Evolutionary conservation across 495 filamentous ascomycete genomes (phyloP), one percentile per base, ranked within the genome.

Genomic region (Hypoxylon crocopeplum): DNA sequence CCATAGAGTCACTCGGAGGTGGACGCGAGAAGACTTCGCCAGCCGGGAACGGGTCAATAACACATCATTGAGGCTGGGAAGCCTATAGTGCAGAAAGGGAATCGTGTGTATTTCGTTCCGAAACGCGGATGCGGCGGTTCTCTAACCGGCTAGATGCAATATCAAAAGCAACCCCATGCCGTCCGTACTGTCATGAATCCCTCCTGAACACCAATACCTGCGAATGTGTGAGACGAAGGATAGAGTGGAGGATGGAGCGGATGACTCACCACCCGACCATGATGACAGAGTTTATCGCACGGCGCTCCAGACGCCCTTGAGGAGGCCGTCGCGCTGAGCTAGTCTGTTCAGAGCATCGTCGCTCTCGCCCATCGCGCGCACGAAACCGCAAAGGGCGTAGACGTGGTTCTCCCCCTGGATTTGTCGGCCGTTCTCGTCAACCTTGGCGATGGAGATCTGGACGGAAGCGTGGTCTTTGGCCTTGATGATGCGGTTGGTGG

Each of bases 401-500:
- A 91, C 88, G 78, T 97, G 88, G 86, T 92, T 96, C 83, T 98
- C 94, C 71, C 92, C 91, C 61, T 91, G 94, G 84, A 97, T 91
- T 65, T 77, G 76, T 69, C 93, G 89, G 65, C 94, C 93, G 81
- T 90, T 93, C 85, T 99, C 94, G 78, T 97, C 94, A 66, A 98
- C 91, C 51, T 57, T 68, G 36, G 65, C 68, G 17, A 70, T 64
- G 21, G 88, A 88, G 76, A 96, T 89, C 82, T 97, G 89, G 67
- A 92, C 93, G 49, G 89, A 92, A 68, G 89, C 91, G 83, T 95
- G 91, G 81, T 95, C 94, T 81, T 97, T 97, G 82, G 94, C 90
- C 84, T 97, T 97, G 87, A 98, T 97, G 86, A 98, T 97, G 79
- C 90, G 87, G 88, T 90, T 90, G 77, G 90, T 93, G 71, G 90